Base-by-base conservation (phyloP, 2,329 filamentous ascomycete species). In the Scorias spongiosa region DNA sequence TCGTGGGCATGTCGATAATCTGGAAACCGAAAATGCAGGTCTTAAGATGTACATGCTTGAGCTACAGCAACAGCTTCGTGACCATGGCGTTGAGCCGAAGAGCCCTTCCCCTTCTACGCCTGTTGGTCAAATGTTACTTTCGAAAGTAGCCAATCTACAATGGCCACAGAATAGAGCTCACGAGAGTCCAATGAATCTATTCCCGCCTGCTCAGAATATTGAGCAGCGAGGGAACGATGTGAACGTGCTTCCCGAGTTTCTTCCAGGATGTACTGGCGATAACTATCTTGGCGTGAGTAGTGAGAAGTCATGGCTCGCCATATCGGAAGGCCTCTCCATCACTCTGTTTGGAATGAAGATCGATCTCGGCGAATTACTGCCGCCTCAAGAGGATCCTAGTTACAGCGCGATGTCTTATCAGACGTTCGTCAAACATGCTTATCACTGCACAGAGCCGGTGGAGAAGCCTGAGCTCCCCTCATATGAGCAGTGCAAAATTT, bases 291-390 rank as follows among this genome's bases (percentile, higher is more conserved):
- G 81, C 32, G 76, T 75, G 14, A 73, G 72, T 2, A 70, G 72
- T 6, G 76, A 80, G 44, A 76, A 74, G 51, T 73, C 75, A 8
- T 75, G 77, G 42, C 63, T 87, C 32, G 84, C 78, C 61, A 79
- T 81, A 7, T 81, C 88, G 56, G 80, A 80, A 54, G 84, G 83
- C 40, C 87, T 81, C 0, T 77, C 75, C 8, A 66, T 91, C n/a
- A 80, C 82, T 1, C 76, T 93, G 43, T 75, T 91, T 37, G 85
- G 84, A 29, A 82, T 81, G 52, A 80, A 83, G 39, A 81, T 91
- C 54, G 82, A 93, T 60, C 74, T 89, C 37, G 78, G 81, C 10
- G 76, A 80, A 39, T 86, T 84, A 54, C 72, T 80, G 40, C 76
- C 74, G 1, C 68, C 71, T 1, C 81, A 85, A 47, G 69, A 76